Evolutionary conservation across 2,329 filamentous ascomycete species (phyloP).

Genomic region (Diplodia corticola): DNA sequence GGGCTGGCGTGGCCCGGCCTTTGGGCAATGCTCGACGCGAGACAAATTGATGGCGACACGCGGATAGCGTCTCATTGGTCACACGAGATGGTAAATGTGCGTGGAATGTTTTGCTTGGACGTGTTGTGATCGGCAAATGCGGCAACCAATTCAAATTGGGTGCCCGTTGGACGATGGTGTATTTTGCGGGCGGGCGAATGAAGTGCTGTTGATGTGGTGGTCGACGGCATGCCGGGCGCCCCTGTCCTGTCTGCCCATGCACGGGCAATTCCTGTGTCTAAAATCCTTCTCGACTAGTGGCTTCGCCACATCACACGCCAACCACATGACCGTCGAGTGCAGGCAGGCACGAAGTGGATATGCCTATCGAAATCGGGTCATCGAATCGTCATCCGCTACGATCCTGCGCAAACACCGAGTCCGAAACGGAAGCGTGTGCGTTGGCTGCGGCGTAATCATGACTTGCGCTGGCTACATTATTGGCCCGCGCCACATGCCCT

Average conservation of each 20-base stretch:
- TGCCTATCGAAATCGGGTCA: not conserved
- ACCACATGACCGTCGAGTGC: slow-evolving; percentile 7
- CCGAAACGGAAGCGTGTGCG: not conserved
- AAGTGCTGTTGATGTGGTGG: not conserved
- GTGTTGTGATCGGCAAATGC: not conserved
- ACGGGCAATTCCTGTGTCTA: not conserved
- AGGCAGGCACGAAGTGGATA: not conserved
- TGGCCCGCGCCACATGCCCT: not conserved
- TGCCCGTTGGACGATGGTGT: not conserved
- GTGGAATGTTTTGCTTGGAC: not conserved
- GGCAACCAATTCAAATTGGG: not conserved
- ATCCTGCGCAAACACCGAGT: not conserved
- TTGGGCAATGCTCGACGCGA: not conserved
- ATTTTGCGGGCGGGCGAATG: not conserved
- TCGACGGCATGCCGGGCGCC: not conserved
- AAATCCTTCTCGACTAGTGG: slow-evolving; percentile 15
- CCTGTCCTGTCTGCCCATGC: slow-evolving; percentile 1
- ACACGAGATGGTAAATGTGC: not conserved
- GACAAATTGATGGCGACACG: not conserved
- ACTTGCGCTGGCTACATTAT: not conserved
- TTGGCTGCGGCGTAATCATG: slow-evolving; percentile 10
- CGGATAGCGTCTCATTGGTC: not conserved
- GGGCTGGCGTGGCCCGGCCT: not conserved
- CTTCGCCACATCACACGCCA: not conserved
- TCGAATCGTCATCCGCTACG: slow-evolving; percentile 1